These are phyloP conservation scores for Macrotyloma uniflorum DNA, from an alignment of 306 rosid genomes.

Conservation along the genomic window DNA sequence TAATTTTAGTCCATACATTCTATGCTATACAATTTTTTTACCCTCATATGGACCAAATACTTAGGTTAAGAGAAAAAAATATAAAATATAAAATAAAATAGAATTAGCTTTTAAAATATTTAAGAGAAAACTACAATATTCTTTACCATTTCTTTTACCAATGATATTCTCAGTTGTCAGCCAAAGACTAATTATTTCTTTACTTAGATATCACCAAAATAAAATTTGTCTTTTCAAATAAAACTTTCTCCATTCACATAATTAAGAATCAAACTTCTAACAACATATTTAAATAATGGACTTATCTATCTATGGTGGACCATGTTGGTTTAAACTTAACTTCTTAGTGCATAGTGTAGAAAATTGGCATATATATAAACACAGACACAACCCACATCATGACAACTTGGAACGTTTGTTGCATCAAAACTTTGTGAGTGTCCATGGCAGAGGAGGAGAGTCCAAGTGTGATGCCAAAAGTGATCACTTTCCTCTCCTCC, in stretches of 20 bases:
- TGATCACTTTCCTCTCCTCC: conserved; percentile 74
- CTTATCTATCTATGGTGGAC: no score
- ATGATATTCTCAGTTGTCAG: no score
- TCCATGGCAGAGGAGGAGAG: conserved; percentile 84
- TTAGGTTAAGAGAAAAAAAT: neutral
- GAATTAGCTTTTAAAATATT: neutral
- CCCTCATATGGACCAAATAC: neutral
- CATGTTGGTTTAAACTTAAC: no score
- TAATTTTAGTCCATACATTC: no score
- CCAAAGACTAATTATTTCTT: no score
- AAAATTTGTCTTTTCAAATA: no score
- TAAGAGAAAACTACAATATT: neutral
- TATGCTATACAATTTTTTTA: no score
- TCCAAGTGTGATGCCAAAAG: conserved; percentile 67
- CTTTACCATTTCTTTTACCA: neutral
- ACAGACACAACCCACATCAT: neutral
- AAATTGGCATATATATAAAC: neutral
- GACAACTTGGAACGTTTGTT: conserved; percentile 37
- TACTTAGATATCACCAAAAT: no score
- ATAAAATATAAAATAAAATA: no score
- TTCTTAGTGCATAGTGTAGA: neutral
- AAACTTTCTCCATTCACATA: no score
- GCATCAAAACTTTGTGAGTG: conserved; percentile 6
- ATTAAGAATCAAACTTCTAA: no score
- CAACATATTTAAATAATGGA: no score